Conservation (phyloP, 139 green algal genomes). For the Tetraselmis striata region DNA sequence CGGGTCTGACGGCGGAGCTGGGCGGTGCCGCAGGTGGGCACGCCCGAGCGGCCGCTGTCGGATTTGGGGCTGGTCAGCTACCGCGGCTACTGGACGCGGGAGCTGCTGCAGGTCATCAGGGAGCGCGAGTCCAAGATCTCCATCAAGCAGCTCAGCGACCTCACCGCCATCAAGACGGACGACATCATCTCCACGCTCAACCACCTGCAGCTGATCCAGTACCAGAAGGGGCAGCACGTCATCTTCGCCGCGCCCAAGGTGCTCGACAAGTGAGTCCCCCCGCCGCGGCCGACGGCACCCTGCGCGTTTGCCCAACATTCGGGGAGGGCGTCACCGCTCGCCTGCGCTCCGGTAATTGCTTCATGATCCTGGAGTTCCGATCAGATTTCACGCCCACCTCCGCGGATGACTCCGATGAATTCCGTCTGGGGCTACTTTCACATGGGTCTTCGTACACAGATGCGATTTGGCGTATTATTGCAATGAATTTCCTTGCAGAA, state of each 20-base stretch:
- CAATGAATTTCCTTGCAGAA: too few species aligned
- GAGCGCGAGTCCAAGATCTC: constrained; percentile 23
- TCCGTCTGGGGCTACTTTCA: too few species aligned
- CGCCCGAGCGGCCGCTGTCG: constrained; percentile 92
- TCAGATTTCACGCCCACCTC: too few species aligned
- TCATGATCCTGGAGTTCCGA: too few species aligned
- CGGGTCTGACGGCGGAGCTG: too few species aligned
- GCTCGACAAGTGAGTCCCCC: constrained; percentile 31
- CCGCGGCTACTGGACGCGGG: constrained; percentile 91
- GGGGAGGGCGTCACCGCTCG: too few species aligned
- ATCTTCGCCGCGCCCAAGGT: constrained; percentile 55
- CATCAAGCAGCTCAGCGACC: constrained; percentile 74
- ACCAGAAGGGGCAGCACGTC: constrained; percentile 84
- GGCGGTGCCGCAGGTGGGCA: constrained; percentile 87
- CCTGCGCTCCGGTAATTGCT: too few species aligned
- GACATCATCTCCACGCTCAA: constrained; percentile 93
- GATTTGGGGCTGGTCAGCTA: constrained; percentile 94
- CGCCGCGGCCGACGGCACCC: too few species aligned
- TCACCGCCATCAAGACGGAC: constrained; percentile 93
- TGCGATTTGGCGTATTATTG: too few species aligned
- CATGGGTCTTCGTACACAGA: too few species aligned
- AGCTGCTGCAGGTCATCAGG: constrained; percentile 71
- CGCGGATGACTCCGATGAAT: too few species aligned
- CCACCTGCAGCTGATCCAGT: constrained; percentile 80
- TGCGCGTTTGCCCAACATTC: too few species aligned